These are phyloP conservation scores for Ascodesmis nigricans DNA, from an alignment of 495 filamentous ascomycete genomes.

Conservation along the genomic window DNA sequence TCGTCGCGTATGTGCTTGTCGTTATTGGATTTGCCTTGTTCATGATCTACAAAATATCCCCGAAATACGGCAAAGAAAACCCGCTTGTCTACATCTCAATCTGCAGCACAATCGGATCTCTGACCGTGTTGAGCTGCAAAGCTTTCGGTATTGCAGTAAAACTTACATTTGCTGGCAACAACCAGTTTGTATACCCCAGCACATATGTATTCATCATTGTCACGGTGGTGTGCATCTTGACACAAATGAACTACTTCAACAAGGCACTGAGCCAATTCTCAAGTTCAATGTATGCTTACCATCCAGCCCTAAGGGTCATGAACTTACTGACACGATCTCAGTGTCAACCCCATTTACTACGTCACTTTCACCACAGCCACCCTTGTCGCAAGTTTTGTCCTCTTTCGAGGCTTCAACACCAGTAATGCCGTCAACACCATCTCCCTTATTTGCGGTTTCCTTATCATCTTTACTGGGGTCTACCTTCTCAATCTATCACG, in stretches of 20 bases:
- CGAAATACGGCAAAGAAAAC: slow-evolving; percentile 75
- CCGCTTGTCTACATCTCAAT: slow-evolving; percentile 90
- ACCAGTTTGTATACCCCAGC: slow-evolving; percentile 80
- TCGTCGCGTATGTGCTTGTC: slow-evolving; percentile 56
- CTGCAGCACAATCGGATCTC: slow-evolving; percentile 85
- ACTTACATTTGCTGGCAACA: slow-evolving; percentile 70
- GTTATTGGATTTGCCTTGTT: slow-evolving; percentile 64
- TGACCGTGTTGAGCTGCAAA: slow-evolving; percentile 97
- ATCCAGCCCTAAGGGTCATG: too few relatives aligned
- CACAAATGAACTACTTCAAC: slow-evolving; percentile 99
- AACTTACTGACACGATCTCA: too few relatives aligned
- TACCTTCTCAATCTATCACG: slow-evolving; percentile 92
- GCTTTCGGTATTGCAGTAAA: slow-evolving; percentile 94
- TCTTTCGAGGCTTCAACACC: slow-evolving; percentile 94
- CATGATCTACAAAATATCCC: slow-evolving; percentile 91
- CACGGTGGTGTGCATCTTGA: slow-evolving; percentile 76
- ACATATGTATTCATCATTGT: slow-evolving; percentile 96
- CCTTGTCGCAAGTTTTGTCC: slow-evolving; percentile 84
- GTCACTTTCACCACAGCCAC: slow-evolving; percentile 98
- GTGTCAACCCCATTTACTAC: slow-evolving; percentile 96
- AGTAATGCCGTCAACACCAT: slow-evolving; percentile 83
- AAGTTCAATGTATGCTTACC: slow-evolving; percentile 61
- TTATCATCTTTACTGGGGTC: slow-evolving; percentile 90
- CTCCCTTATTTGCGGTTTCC: slow-evolving; percentile 78
- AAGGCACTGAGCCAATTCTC: slow-evolving; percentile 94